Base-by-base conservation (phyloP, 345 rosid genomes). In the Linum tenue region DNA sequence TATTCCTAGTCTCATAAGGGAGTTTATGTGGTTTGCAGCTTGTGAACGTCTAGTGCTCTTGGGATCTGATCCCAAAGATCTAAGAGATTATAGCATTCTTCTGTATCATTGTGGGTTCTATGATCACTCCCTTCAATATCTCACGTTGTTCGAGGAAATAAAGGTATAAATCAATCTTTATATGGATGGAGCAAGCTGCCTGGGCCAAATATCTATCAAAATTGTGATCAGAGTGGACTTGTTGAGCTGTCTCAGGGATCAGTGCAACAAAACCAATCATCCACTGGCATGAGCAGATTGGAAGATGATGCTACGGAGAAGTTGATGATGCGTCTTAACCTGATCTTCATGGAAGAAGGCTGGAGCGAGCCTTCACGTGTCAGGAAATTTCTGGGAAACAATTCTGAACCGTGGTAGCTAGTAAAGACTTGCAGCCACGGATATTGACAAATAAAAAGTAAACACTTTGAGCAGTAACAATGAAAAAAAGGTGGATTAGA, bases 41-140 rank as follows among this genome's bases (percentile, higher is more conserved):
- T 84, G 89, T 60, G 92, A 86, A 74, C 87, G 84, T 8, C 79
- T 82, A n/a, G 79, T 86, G 65, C 79, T 82, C 69, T 64, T 86
- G 17, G 69, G 72, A 60, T 63, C 74, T 41, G 82, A 86, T 68
- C 77, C 83, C 1, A 75, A 67, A 56, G 92, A 86, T 69, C 64
- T 79, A 69, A 79, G 92, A 67, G 92, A 86, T 75, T 84, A 84
- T 73, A 77, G 87, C 74, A 69, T 79, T 67, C 87, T 86, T 71
- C 84, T 86, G 10, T 84, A 86, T 67, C 92, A 86, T 53, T 84
- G 89, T 22, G 87, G 87, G 57, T 74, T 82, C 9, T 84, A 79
- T 39, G 81, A 79, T 64, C 84, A 71, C 61, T 75, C 92, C 4
- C 74, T 80, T 63, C 72, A 74, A 40, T 80, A 74, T 75, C 77